Evolutionary conservation across 2,329 filamentous ascomycete species (phyloP).

Genomic region (Cercospora nicotianae): DNA sequence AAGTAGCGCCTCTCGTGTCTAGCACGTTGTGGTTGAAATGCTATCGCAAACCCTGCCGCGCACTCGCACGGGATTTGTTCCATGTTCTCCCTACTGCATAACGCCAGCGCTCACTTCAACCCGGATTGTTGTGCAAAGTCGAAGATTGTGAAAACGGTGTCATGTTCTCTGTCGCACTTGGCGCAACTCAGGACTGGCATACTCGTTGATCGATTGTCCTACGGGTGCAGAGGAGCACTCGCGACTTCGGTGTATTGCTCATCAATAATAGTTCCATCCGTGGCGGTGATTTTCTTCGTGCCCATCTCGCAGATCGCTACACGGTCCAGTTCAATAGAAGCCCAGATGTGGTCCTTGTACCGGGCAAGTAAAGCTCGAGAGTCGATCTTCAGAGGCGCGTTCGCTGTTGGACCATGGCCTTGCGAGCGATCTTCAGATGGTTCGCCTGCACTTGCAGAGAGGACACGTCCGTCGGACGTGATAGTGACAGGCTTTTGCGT

Average conservation of each 20-base stretch:
- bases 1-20: background rate
- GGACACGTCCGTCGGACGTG: background rate
- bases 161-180: background rate
- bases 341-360: slow-evolving; percentile 70
- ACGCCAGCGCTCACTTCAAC: background rate
- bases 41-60: background rate
- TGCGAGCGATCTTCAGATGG: slow-evolving; percentile 16
- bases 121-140: background rate
- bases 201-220: background rate
- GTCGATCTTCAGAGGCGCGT: slow-evolving; percentile 45
- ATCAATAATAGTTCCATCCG: slow-evolving; percentile 49
- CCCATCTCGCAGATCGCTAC: slow-evolving; percentile 87
- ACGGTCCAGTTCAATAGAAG: slow-evolving; percentile 65
- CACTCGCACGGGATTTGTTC: background rate
- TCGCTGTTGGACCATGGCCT: slow-evolving; percentile 39
- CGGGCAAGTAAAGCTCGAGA: slow-evolving; percentile 47
- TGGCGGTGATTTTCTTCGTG: slow-evolving; percentile 63
- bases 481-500: slow-evolving; percentile 16
- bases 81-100: background rate
- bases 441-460: background rate
- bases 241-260: slow-evolving; percentile 56
- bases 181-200: background rate
- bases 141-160: no score
- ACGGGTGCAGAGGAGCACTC: slow-evolving; percentile 24
- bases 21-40: background rate